Conservation (phyloP, 2,329 filamentous ascomycete genomes). For the Diplodia mutila region DNA sequence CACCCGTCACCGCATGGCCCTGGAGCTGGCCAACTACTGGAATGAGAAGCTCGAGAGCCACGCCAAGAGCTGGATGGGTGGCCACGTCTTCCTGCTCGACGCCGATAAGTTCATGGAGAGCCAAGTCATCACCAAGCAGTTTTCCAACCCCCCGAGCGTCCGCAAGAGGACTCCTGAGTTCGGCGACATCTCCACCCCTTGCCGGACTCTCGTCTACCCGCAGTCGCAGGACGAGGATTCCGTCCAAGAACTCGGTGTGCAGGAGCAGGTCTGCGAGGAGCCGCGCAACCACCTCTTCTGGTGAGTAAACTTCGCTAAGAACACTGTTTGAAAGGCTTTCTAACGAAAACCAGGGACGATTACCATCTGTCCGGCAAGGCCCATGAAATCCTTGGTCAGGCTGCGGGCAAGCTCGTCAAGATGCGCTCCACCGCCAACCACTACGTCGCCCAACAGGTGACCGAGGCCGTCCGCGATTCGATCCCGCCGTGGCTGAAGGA, state of each 20-base stretch:
- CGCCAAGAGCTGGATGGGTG: conserved; percentile 38
- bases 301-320: conserved; percentile 29
- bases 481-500: conserved; percentile 26
- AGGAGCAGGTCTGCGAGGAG: conserved; percentile 33
- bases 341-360: conserved; percentile 36
- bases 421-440: conserved; percentile 21
- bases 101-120: conserved; percentile 39
- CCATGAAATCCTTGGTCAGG: conserved; percentile 29
- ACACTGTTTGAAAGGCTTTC: not conserved
- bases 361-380: conserved; percentile 40
- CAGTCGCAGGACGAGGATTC: conserved; percentile 23
- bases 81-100: conserved; percentile 41
- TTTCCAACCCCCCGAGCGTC: conserved; percentile 35
- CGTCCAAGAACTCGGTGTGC: conserved; percentile 26
- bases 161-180: conserved; percentile 41
- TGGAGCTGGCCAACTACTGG: conserved; percentile 43
- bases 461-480: conserved; percentile 23
- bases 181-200: conserved; percentile 40
- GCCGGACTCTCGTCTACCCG: conserved; percentile 31
- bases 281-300: conserved; percentile 41
- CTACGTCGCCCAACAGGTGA: conserved; percentile 24
- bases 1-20: conserved; percentile 41
- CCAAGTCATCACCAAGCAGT: conserved; percentile 38
- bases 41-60: conserved; percentile 38
- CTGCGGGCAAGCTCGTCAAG: conserved; percentile 24